phyloP scores from a whole-genome alignment of 805 yeast species.

The Kuraishia ogatae region DNA sequence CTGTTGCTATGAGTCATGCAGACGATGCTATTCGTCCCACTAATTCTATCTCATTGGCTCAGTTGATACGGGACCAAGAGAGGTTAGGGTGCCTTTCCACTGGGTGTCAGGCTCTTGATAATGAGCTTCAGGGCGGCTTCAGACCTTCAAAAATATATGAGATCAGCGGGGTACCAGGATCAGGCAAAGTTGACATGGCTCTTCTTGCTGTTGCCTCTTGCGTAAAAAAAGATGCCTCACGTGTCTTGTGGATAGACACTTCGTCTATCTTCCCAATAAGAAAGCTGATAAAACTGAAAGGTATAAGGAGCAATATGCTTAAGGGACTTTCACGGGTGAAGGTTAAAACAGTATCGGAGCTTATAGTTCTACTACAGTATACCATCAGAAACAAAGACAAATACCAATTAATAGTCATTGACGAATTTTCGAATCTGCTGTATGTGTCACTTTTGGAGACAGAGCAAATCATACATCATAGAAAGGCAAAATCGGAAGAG shows the following conservation, averaged over 20 bases:
- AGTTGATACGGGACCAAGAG: not conserved
- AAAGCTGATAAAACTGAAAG: constrained; percentile 2
- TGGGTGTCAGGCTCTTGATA: constrained; percentile 4
- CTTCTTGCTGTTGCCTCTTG: constrained; percentile 2
- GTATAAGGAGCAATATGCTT: constrained; percentile 2
- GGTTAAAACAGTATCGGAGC: not conserved
- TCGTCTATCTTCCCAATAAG: constrained; percentile 2
- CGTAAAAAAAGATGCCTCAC: not conserved
- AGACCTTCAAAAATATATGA: constrained; percentile 5
- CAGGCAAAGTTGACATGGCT: constrained; percentile 4
- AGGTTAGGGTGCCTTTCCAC: not conserved
- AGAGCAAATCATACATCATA: not conserved
- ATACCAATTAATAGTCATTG: constrained; percentile 17
- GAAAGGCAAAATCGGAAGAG: not conserved
- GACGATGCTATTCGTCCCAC: not conserved
- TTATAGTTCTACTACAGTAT: not conserved
- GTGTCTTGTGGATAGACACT: constrained; percentile 8
- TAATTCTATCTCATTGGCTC: not conserved
- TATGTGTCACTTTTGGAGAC: constrained; percentile 6
- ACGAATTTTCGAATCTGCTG: constrained; percentile 16
- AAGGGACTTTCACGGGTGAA: not conserved
- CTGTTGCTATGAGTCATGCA: not conserved
- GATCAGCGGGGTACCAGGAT: constrained; percentile 6
- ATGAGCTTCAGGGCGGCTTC: constrained; percentile 5
- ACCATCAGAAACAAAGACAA: constrained; percentile 11